Evolutionary conservation across 768 basidiomycete genomes (phyloP), one percentile per base, ranked within the genome.

Genomic region (Naganishia friedmannii): DNA sequence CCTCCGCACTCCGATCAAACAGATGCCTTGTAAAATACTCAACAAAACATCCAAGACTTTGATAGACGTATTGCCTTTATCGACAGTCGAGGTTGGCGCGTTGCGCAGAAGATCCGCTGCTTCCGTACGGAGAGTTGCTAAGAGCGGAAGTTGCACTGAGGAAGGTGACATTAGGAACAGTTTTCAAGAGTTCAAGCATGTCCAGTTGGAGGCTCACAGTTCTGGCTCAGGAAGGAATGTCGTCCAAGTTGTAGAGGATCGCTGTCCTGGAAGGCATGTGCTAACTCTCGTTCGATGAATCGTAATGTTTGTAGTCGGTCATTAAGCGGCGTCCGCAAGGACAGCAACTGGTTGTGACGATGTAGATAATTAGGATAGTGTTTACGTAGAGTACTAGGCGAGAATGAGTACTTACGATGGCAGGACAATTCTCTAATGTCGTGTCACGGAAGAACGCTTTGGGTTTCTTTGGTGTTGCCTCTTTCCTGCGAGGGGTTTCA

Each of bases 1-100:
- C 28, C 76, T 55, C 48, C 76, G 65, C 3, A 68, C 67, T 69
- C 76, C 60, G 2, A 29, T 42, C 39, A 63, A 26, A 12, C 21
- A n/a, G 19, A 63, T 63, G 13, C 60, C 60, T 28, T 63, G 60
- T 42, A 63, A 29, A 6, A 63, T 23, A 45, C 26, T 46, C 37
- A 63, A 23, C 60, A 63, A 29, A 42, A 29, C 17, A 8, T 63
- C 60, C 42, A 63, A 45, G 1, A 39, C 12, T 21, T 12, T 45
- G 37, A 63, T 15, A 10, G 39, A 10, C 28, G 15, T 15, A 17
- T 45, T 42, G 7, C n/a, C 23, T 15, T 21, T 29, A 29, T 23
- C 34, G 10, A 10, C 15, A 7, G 8, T 15, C 12, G 31, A 34
- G 31, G 10, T 58, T 34, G 42, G 15, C 42, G 31, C 12, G n/a